phyloP scores from a whole-genome alignment of 495 filamentous ascomycete species.

The Chaetomium tenue region DNA sequence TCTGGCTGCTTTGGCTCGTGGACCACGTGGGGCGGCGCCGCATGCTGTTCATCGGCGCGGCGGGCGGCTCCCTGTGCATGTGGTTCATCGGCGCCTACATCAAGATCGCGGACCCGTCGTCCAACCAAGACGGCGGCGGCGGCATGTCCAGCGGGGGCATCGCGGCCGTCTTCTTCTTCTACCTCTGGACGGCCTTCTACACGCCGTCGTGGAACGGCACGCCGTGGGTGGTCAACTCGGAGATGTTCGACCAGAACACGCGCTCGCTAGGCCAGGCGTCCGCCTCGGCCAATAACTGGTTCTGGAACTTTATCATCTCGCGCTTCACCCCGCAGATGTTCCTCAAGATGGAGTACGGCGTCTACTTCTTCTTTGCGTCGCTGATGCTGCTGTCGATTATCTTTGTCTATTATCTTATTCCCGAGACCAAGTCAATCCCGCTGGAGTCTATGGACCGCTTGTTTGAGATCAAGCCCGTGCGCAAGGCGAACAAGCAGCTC shows the following conservation, averaged over 20 bases:
- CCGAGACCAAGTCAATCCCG: constrained; percentile 53
- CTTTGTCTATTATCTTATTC: constrained; percentile 57
- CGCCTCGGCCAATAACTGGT: constrained; percentile 69
- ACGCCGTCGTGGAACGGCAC: constrained; percentile 74
- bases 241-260: constrained; percentile 62
- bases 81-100: constrained; percentile 57
- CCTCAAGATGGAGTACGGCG: constrained; percentile 64
- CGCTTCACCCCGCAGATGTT: constrained; percentile 79
- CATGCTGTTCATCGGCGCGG: constrained; percentile 55
- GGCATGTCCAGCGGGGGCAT: constrained; percentile 57
- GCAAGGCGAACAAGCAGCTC: constrained; percentile 52
- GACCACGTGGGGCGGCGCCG: constrained; percentile 53
- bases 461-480: constrained; percentile 57
- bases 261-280: constrained; percentile 66
- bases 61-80: constrained; percentile 56
- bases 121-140: constrained; percentile 30
- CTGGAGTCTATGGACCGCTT: constrained; percentile 58
- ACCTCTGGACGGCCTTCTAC: constrained; percentile 76
- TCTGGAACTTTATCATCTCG: constrained; percentile 72
- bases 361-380: constrained; percentile 76
- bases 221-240: constrained; percentile 64
- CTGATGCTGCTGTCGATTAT: constrained; percentile 65
- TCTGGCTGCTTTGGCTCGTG: constrained; percentile 57
- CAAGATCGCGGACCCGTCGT: constrained; percentile 51
- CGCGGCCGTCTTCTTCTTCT: constrained; percentile 75